A percentile compares a stretch with the other conserved stretches of the same genome.
Evolutionary conservation across 225 moss, liverwort and hornwort species (phyloP).

Genomic region (Climacium dendroides): DNA sequence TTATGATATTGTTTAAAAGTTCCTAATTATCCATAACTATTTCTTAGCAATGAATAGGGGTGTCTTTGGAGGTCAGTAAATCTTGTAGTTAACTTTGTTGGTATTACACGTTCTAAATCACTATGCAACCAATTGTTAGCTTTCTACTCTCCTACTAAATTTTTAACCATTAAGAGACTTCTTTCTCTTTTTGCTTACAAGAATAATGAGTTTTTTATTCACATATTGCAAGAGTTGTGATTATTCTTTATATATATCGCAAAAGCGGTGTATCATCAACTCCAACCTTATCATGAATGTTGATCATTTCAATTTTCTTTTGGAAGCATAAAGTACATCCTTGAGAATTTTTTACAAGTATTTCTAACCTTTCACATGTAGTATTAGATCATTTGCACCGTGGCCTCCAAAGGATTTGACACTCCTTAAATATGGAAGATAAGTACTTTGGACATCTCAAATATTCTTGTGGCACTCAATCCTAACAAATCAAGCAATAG

Average conservation of each 20-base stretch:
- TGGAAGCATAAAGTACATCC: not conserved
- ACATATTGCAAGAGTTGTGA: not conserved
- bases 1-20: not conserved
- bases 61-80: not conserved
- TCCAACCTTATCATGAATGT: not conserved
- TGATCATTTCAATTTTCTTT: not conserved
- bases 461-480: too few species aligned
- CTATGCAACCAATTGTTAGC: not conserved
- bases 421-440: fast-evolving
- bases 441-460: fast-evolving
- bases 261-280: too few species aligned
- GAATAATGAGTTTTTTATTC: not conserved
- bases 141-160: not conserved
- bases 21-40: not conserved
- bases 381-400: fast-evolving
- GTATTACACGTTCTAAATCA: not conserved
- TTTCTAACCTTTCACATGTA: fast-evolving
- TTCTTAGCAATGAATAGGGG: not conserved
- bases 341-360: not conserved
- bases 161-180: not conserved
- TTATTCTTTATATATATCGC: too few species aligned
- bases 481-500: not conserved
- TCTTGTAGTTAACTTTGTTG: too few species aligned
- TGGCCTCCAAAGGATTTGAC: not conserved
- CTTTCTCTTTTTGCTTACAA: fast-evolving